phyloP scores from a whole-genome alignment of 805 yeast genomes.

The Candida ulmi region DNA sequence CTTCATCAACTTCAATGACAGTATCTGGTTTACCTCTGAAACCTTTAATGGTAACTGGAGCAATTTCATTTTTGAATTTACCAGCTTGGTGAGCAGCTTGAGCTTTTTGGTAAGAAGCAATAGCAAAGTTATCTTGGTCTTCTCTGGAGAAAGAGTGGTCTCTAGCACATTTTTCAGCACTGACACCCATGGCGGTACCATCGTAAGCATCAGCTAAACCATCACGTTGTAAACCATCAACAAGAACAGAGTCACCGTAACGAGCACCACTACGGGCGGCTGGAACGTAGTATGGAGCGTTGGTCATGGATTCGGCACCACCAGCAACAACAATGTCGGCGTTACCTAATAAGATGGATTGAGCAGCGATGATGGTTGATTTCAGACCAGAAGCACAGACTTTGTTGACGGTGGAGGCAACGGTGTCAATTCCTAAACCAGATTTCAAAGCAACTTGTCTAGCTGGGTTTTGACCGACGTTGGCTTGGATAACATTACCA shows the following conservation, averaged over 20 bases:
- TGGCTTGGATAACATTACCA: slow-evolving; percentile 91
- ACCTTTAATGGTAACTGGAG: slow-evolving; percentile 87
- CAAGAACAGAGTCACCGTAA: slow-evolving; percentile 73
- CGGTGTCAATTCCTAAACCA: slow-evolving; percentile 73
- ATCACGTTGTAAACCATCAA: slow-evolving; percentile 90
- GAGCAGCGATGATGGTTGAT: slow-evolving; percentile 86
- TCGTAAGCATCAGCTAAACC: slow-evolving; percentile 93
- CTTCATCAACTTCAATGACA: slow-evolving; percentile 75
- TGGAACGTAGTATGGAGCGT: slow-evolving; percentile 89
- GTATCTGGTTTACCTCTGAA: slow-evolving; percentile 85
- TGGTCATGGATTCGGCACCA: slow-evolving; percentile 97
- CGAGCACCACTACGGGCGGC: slow-evolving; percentile 83
- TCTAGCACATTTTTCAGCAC: slow-evolving; percentile 93
- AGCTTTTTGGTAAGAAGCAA: slow-evolving; percentile 81
- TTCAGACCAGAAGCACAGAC: slow-evolving; percentile 97
- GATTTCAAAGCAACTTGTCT: slow-evolving; percentile 93
- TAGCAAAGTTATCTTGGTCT: slow-evolving; percentile 85
- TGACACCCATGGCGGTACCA: slow-evolving; percentile 88
- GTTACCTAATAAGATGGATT: slow-evolving; percentile 78
- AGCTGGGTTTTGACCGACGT: slow-evolving; percentile 96
- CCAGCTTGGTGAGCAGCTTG: slow-evolving; percentile 74
- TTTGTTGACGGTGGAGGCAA: slow-evolving; percentile 90
- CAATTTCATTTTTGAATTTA: slow-evolving; percentile 76
- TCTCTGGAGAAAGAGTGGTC: slow-evolving; percentile 77
- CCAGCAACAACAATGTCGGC: slow-evolving; percentile 95